phyloP scores from a whole-genome alignment of 129 eudicot species.

The Chrysanthemum makinoi region DNA sequence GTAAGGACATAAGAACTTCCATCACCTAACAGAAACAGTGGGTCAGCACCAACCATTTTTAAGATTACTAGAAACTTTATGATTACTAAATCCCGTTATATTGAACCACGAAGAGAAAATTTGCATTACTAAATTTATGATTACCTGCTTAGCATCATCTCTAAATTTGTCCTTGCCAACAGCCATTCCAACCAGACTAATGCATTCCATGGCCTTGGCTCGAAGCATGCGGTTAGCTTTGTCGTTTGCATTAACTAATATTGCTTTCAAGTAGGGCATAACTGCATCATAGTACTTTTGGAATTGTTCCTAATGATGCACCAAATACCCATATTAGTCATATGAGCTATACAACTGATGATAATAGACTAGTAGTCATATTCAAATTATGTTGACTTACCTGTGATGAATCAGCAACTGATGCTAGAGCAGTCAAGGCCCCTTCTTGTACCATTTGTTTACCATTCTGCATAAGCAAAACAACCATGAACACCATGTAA shows the following conservation, averaged over 20 bases:
- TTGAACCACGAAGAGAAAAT: neutral
- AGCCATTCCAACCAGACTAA: conserved; percentile 99
- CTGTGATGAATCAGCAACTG: conserved; percentile 99
- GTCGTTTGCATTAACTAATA: conserved; percentile 86
- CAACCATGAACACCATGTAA: neutral
- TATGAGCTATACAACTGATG: conserved; percentile 14
- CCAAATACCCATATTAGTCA: neutral
- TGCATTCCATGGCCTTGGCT: conserved; percentile 99
- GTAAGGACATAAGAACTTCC: conserved; percentile 98
- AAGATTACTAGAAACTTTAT: neutral
- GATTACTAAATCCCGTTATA: no score
- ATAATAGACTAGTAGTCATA: conserved; percentile 5
- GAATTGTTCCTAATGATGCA: conserved; percentile 79
- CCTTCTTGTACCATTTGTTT: conserved; percentile 99
- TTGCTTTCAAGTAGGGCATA: conserved; percentile 96
- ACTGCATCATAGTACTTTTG: conserved; percentile 98
- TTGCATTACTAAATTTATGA: neutral
- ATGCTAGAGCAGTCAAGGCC: conserved; percentile 96
- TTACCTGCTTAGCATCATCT: conserved; percentile 96
- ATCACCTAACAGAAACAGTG: conserved; percentile 57
- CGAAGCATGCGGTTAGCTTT: conserved; percentile 99
- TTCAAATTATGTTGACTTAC: conserved; percentile 30
- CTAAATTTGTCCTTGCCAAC: conserved; percentile 98
- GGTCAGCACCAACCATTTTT: conserved; percentile 6
- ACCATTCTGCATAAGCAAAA: conserved; percentile 61